phyloP scores from a whole-genome alignment of 2,329 filamentous ascomycete species.

The Ophiocordyceps camponoti-saundersi region DNA sequence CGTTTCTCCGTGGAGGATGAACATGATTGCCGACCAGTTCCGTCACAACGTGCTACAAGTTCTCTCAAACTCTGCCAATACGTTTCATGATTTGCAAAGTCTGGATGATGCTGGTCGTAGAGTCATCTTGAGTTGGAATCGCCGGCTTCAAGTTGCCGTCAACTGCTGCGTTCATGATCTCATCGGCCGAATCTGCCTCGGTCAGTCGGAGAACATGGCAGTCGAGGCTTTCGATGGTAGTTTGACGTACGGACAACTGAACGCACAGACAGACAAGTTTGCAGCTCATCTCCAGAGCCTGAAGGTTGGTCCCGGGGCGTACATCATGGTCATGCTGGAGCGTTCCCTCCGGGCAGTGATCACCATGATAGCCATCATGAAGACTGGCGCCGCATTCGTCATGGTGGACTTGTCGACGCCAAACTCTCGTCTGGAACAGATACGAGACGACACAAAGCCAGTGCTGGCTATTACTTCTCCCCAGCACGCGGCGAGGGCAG shows the following conservation, averaged over 20 bases:
- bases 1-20: neutral
- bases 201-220: neutral
- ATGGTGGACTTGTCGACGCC: conserved; percentile 10
- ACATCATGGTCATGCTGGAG: conserved; percentile 1
- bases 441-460: conserved; percentile 1
- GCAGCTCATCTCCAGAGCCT: conserved; percentile 1
- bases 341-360: conserved; percentile 1
- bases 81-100: neutral
- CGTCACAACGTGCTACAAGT: neutral
- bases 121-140: neutral
- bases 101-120: neutral
- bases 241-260: conserved; percentile 3
- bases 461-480: conserved; percentile 1
- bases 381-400: conserved; percentile 14
- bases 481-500: neutral
- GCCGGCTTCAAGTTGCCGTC: neutral
- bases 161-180: conserved; percentile 2
- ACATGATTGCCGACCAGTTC: conserved; percentile 1
- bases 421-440: neutral
- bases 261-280: conserved; percentile 1
- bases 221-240: conserved; percentile 1
- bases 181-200: neutral
- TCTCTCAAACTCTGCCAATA: neutral
- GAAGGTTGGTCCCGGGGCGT: neutral
- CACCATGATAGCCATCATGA: conserved; percentile 13